Evolutionary conservation across 2,329 filamentous ascomycete species (phyloP), one percentile per base, ranked within the genome.

Genomic region (Penicillium brasilianum): DNA sequence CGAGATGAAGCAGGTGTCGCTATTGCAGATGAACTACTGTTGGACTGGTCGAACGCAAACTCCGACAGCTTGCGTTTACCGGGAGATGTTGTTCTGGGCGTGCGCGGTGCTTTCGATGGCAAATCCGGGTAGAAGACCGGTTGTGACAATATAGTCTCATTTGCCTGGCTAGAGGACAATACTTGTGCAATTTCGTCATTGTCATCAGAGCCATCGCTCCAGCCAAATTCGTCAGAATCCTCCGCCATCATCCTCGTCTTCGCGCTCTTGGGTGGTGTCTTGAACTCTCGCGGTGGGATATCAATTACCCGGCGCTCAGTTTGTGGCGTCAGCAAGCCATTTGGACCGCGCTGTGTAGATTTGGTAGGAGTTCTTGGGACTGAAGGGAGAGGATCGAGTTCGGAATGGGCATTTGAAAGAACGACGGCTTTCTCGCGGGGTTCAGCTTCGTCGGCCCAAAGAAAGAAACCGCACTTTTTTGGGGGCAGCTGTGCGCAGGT

Each of bases 361-460:
- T 53, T 62, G 1, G 55, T 55, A 25, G 59, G 10, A 71, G 75
- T 20, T 73, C 72, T 52, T 10, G 66, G 55, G 1, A 59, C 34
- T 25, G 57, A 36, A n/a, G 58, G 20, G 3, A 46, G 58, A 8
- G 62, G 55, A 14, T 66, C 59, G 3, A 77, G 73, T 66, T 86
- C 84, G 2, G 78, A 81, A 55, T 77, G 74, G 25, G 82, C 80
- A 64, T 84, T 85, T 62, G 75, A 80, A 62, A 84, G 69, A 6
- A 86, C 73, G 22, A 80, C 79, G 11, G 73, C 74, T 60, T 82
- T 80, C 71, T 85, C 83, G 20, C 86, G 77, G n/a, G 76, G 64
- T 64, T 83, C 80, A 14, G 86, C 86, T 57, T 87, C 84, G 57
- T 83, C 81, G 14, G 83, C 80, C 86, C 86, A 89, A 0, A 88